These are phyloP conservation scores for Chlorella sp. DNA, from an alignment of 139 green algal genomes.

Conservation along the genomic window DNA sequence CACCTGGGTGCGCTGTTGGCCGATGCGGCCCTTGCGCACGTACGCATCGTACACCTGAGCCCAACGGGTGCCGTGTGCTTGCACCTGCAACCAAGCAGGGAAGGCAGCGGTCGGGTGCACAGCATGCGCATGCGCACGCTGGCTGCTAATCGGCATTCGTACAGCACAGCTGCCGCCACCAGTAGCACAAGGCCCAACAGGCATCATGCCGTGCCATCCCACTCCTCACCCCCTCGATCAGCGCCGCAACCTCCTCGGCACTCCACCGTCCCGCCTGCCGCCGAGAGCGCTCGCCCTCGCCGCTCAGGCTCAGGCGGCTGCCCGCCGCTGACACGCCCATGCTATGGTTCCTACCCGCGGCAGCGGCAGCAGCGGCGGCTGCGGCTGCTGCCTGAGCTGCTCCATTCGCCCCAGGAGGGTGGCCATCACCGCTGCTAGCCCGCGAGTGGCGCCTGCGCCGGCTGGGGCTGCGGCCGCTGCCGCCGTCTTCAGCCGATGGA, in stretches of 20 bases:
- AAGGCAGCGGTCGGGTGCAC: too few relatives aligned
- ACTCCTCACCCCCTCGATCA: constrained; percentile 19
- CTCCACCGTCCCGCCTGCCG: constrained; percentile 21
- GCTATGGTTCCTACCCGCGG: background rate
- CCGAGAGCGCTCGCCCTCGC: background rate
- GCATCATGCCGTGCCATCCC: too few relatives aligned
- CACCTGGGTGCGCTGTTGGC: constrained; percentile 14
- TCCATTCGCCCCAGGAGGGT: background rate
- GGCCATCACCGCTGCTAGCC: background rate
- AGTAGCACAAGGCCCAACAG: too few relatives aligned
- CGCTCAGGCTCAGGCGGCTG: background rate
- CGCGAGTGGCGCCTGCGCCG: background rate
- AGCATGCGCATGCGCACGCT: too few relatives aligned
- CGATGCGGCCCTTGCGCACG: constrained; percentile 1
- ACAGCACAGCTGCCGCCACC: too few relatives aligned
- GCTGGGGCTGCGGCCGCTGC: background rate
- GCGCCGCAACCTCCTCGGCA: constrained; percentile 24
- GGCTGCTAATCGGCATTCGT: too few relatives aligned
- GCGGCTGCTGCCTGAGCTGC: background rate
- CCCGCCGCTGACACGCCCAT: background rate
- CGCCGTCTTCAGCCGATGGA: background rate
- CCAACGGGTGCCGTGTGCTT: constrained; percentile 7
- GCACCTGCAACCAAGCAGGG: background rate
- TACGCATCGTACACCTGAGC: background rate
- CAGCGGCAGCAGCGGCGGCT: background rate